Conservation (phyloP, 345 rosid species). For the Murraya paniculata region DNA sequence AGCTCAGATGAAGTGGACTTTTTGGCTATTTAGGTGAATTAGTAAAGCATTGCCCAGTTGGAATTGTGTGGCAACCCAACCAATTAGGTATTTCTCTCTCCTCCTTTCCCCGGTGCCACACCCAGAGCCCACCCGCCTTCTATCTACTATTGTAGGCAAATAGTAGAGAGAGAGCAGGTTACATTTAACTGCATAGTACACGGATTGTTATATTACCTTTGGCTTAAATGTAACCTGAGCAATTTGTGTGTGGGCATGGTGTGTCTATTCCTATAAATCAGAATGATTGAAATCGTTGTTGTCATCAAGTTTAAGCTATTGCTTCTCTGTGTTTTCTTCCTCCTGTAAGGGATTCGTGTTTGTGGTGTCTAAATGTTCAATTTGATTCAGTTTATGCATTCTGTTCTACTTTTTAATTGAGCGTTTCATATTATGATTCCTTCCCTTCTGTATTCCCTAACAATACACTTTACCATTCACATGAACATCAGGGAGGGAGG, state of each 20-base stretch:
- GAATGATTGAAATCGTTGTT: background rate
- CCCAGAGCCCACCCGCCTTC: no score
- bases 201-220: no score
- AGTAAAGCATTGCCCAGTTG: slow-evolving; percentile 4
- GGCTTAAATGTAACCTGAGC: background rate
- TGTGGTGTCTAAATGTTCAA: background rate
- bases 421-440: background rate
- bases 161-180: no score
- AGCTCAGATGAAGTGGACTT: slow-evolving; percentile 69
- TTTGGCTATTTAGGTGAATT: slow-evolving; percentile 33
- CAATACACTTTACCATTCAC: background rate
- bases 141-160: no score
- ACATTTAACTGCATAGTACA: no score
- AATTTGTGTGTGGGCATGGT: background rate
- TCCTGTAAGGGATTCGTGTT: background rate
- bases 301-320: background rate
- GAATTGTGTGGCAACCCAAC: slow-evolving; percentile 2
- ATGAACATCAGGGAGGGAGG: slow-evolving; percentile 10
- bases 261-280: background rate
- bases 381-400: background rate
- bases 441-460: background rate
- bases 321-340: background rate
- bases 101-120: no score
- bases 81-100: slow-evolving; percentile 22
- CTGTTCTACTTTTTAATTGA: background rate